These are phyloP conservation scores for Coffea humblotiana DNA, from an alignment of 305 asterid species.

Conservation along the genomic window DNA sequence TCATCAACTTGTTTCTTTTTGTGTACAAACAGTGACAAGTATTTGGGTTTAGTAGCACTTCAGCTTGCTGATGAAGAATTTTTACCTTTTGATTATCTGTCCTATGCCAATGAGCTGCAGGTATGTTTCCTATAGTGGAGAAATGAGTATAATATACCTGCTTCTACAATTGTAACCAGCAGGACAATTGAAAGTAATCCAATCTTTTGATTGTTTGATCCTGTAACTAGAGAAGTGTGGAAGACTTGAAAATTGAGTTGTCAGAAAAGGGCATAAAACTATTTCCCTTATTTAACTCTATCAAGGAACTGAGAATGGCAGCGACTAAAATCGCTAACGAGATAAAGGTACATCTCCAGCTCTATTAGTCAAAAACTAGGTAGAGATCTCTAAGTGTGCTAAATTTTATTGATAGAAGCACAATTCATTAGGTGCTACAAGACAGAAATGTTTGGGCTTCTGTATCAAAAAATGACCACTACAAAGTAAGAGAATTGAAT, in stretches of 20 bases:
- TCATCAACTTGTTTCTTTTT: slow-evolving; percentile 4
- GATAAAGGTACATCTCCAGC: slow-evolving; percentile 46
- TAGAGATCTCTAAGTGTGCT: neutral
- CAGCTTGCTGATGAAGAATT: slow-evolving; percentile 76
- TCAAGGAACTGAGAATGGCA: slow-evolving; percentile 57
- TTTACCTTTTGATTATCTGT: slow-evolving; percentile 72
- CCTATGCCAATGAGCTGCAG: slow-evolving; percentile 77
- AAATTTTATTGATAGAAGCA: slow-evolving; percentile 3
- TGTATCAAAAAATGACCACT: slow-evolving; percentile 29
- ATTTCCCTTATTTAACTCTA: slow-evolving; percentile 62
- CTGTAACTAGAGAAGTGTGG: slow-evolving; percentile 54
- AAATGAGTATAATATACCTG: neutral
- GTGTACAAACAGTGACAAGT: slow-evolving; percentile 61
- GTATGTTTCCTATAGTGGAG: slow-evolving; percentile 30
- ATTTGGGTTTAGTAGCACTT: slow-evolving; percentile 78
- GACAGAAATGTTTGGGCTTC: slow-evolving; percentile 40
- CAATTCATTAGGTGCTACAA: slow-evolving; percentile 37
- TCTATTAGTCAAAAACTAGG: slow-evolving; percentile 3
- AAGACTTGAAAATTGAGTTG: slow-evolving; percentile 49
- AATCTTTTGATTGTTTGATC: slow-evolving; percentile 17
- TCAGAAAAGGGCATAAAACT: slow-evolving; percentile 43
- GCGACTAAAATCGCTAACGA: slow-evolving; percentile 51
- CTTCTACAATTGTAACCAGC: slow-evolving; percentile 12
- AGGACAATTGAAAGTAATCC: slow-evolving; percentile 1
- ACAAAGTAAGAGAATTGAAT: slow-evolving; percentile 60